Conservation (phyloP, 306 rosid genomes). For the Abrus precatorius region DNA sequence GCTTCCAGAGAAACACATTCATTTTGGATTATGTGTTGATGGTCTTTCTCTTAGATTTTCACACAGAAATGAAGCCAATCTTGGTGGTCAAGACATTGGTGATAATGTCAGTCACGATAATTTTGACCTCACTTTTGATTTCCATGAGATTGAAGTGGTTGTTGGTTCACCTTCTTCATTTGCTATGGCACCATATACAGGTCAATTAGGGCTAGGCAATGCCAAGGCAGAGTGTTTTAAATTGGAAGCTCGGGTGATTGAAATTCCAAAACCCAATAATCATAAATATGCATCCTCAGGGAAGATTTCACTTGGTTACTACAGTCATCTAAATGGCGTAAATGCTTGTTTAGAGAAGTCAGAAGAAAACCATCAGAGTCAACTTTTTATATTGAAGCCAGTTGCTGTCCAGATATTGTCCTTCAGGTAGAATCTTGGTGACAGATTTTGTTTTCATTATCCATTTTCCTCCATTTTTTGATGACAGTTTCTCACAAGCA, state of each 20-base stretch:
- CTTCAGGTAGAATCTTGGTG: conserved; percentile 65
- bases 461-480: conserved; percentile 29
- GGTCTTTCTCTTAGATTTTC: conserved; percentile 73
- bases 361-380: conserved; percentile 57
- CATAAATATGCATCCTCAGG: conserved; percentile 68
- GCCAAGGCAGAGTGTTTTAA: conserved; percentile 56
- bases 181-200: conserved; percentile 54
- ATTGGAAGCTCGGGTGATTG: conserved; percentile 65
- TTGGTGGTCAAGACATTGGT: conserved; percentile 48
- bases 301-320: conserved; percentile 60
- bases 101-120: conserved; percentile 49
- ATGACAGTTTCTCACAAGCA: conserved; percentile 20
- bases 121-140: conserved; percentile 65
- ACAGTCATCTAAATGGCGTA: conserved; percentile 70
- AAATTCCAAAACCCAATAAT: conserved; percentile 61
- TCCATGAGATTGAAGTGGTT: conserved; percentile 68
- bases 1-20: conserved; percentile 75
- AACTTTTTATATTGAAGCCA: conserved; percentile 71
- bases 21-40: conserved; percentile 73
- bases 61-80: conserved; percentile 56
- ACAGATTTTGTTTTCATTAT: conserved; percentile 37
- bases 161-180: conserved; percentile 70
- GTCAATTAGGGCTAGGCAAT: conserved; percentile 49
- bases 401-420: conserved; percentile 62
- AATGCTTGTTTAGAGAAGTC: conserved; percentile 64